Evolutionary conservation across 2,329 filamentous ascomycete species (phyloP).

Genomic region (Aspergillus tanneri): DNA sequence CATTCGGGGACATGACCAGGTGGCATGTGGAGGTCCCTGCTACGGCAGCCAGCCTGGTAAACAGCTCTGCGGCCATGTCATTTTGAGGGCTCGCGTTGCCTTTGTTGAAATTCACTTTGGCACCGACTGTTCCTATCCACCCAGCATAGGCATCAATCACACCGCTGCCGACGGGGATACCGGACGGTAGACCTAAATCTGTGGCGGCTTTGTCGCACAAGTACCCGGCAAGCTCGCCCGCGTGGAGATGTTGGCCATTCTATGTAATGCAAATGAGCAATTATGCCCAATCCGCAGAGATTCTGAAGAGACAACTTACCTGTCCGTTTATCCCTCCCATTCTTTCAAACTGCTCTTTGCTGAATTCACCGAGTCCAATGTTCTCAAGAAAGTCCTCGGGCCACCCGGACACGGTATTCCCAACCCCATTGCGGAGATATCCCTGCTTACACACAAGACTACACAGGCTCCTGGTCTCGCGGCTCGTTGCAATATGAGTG

Average conservation of each 20-base stretch:
- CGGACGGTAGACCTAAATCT: constrained; percentile 79
- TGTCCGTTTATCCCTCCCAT: constrained; percentile 93
- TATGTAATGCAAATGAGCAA: constrained; percentile 40
- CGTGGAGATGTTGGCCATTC: constrained; percentile 90
- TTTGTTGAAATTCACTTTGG: constrained; percentile 75
- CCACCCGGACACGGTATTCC: constrained; percentile 97
- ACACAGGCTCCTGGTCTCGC: constrained; percentile 89
- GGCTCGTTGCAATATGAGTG: constrained; percentile 90
- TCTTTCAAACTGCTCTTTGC: constrained; percentile 82
- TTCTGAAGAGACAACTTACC: constrained; percentile 58
- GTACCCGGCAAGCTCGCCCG: constrained; percentile 83
- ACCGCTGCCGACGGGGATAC: constrained; percentile 89
- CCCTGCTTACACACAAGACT: constrained; percentile 97
- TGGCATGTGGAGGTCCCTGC: constrained; percentile 98
- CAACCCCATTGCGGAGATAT: constrained; percentile 89
- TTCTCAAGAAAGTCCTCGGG: constrained; percentile 87
- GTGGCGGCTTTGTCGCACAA: constrained; percentile 78
- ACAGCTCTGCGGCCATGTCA: constrained; percentile 79
- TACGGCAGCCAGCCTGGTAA: constrained; percentile 87
- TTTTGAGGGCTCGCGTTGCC: constrained; percentile 71
- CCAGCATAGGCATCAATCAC: constrained; percentile 98
- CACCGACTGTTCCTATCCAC: constrained; percentile 98
- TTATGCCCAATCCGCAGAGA: too few relatives aligned
- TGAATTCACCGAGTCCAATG: constrained; percentile 83
- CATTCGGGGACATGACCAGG: constrained; percentile 87